Base-by-base conservation (phyloP, 2,329 filamentous ascomycete genomes). In the Achaetomium macrosporum region DNA sequence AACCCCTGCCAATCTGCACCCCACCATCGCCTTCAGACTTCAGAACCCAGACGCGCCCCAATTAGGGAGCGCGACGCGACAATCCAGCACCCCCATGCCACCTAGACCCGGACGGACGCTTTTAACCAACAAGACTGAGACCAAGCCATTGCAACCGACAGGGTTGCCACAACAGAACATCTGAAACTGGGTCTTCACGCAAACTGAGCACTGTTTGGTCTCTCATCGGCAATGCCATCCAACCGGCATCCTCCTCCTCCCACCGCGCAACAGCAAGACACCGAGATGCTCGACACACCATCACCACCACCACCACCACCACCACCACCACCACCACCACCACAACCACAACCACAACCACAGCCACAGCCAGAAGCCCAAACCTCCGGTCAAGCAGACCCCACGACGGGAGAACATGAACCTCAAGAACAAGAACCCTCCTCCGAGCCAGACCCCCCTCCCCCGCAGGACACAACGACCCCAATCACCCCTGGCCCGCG, bases 401-500 rank as follows among this genome's bases (percentile, higher is more conserved):
- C 30, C 17, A 39, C 20, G 30, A 3, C 25, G 48, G 16, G 31
- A 33, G 12, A 17, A 20, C 2, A 17, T n/a, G n/a, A 29, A 15
- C n/a, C n/a, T n/a, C n/a, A n/a, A 48, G 16, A 35, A 37, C 15
- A 16, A 19, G 1, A 11, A 35, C 12, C 17, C 42, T n/a, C 47
- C 42, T 39, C 46, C 13, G 31, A 33, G 19, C 12, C 25, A 25
- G 25, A 25, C 25, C 25, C 25, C 7, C 25, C 25, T 25, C 25
- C 41, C 13, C 29, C 45, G 3, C 36, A 47, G 31, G 10, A 29
- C 13, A 29, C 36, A 51, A 47, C 43, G 48, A n/a, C 53, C 55
- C 46, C 19, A 29, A 20, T 9, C 30, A 17, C 74, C 0, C 79
- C 81, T 0, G 82, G 82, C 43, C 77, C 77, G 2, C 79, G 82